A percentile compares a stretch with the other conserved stretches of the same genome.
phyloP scores from a whole-genome alignment of 202 grass and related monocot species.

The Setaria italica region DNA sequence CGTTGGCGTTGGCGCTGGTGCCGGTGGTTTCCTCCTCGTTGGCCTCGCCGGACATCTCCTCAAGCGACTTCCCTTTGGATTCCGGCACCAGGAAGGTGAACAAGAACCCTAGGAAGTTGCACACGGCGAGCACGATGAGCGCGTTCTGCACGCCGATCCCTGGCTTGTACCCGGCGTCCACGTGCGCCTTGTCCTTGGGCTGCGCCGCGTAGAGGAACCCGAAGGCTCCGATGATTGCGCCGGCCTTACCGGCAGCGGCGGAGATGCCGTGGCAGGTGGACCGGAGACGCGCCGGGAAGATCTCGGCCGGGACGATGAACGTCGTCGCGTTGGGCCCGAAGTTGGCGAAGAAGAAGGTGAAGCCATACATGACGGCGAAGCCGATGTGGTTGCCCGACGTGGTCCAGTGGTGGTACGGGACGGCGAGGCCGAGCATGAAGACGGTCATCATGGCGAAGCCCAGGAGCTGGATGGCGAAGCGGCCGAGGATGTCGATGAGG shows the following conservation, averaged over 20 bases:
- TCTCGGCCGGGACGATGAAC: conserved; percentile 75
- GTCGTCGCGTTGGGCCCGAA: conserved; percentile 71
- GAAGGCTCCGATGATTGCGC: conserved; percentile 66
- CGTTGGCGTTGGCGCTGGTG: background rate
- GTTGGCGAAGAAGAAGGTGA: conserved; percentile 89
- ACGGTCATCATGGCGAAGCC: conserved; percentile 60
- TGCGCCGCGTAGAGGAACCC: conserved; percentile 71
- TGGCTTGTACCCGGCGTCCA: conserved; percentile 53
- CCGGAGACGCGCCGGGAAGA: conserved; percentile 68
- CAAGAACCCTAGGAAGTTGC: conserved; percentile 45
- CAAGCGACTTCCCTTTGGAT: conserved; percentile 64
- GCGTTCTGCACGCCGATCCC: conserved; percentile 57
- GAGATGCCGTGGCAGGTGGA: conserved; percentile 84
- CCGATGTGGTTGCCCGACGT: conserved; percentile 51
- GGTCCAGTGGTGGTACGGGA: conserved; percentile 69
- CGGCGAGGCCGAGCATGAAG: conserved; percentile 70
- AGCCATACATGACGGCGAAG: conserved; percentile 67
- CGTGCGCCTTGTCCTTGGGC: conserved; percentile 16
- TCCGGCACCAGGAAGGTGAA: conserved; percentile 66
- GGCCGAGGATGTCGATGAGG: conserved; percentile 61
- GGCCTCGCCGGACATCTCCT: conserved; percentile 69
- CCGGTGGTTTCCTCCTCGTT: background rate
- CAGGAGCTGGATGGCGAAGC: conserved; percentile 59
- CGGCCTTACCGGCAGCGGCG: conserved; percentile 50
- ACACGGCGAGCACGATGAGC: conserved; percentile 49